Percentiles rank a stretch among this genome's conserved stretches.
Conservation (phyloP, 352 stramenopile genomes). For the Phytophthora lateralis region DNA sequence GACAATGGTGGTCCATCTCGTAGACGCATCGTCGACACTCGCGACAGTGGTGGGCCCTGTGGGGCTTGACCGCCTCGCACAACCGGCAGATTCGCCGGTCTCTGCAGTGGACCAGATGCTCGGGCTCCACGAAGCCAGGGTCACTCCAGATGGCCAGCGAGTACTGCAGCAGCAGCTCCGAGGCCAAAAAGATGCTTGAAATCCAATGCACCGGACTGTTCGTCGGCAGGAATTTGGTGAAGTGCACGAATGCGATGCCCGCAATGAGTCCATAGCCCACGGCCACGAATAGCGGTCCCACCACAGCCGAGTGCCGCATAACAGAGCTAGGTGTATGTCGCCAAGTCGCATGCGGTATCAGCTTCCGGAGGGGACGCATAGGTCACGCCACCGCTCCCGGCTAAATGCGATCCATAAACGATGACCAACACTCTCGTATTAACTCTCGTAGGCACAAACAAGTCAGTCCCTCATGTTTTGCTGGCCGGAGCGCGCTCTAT, state of each 20-base stretch:
- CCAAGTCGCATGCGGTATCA: slow-evolving; percentile 24
- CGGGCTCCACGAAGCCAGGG: slow-evolving; percentile 35
- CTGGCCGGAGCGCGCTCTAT: neutral
- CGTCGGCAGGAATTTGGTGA: slow-evolving; percentile 33
- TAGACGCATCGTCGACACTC: slow-evolving; percentile 91
- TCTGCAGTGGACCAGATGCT: slow-evolving; percentile 17
- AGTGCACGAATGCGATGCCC: slow-evolving; percentile 38
- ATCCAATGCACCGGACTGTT: slow-evolving; percentile 11
- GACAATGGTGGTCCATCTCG: slow-evolving; percentile 98
- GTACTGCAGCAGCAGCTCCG: slow-evolving; percentile 48
- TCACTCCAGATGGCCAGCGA: slow-evolving; percentile 48
- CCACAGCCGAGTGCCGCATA: neutral
- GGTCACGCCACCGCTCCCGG: slow-evolving; percentile 3
- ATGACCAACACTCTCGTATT: neutral
- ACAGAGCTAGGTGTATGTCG: slow-evolving; percentile 11
- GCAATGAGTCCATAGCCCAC: slow-evolving; percentile 41
- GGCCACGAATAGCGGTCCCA: slow-evolving; percentile 34
- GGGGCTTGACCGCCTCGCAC: slow-evolving; percentile 34
- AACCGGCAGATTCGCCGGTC: slow-evolving; percentile 16
- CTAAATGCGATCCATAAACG: neutral
- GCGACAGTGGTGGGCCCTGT: slow-evolving; percentile 63
- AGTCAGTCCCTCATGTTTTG: neutral
- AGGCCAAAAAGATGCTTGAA: slow-evolving; percentile 37
- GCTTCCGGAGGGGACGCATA: slow-evolving; percentile 18
- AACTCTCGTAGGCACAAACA: slow-evolving; percentile 2